These are phyloP conservation scores for Lolium rigidum DNA, from an alignment of 176 grass and related monocot species.

Conservation along the genomic window DNA sequence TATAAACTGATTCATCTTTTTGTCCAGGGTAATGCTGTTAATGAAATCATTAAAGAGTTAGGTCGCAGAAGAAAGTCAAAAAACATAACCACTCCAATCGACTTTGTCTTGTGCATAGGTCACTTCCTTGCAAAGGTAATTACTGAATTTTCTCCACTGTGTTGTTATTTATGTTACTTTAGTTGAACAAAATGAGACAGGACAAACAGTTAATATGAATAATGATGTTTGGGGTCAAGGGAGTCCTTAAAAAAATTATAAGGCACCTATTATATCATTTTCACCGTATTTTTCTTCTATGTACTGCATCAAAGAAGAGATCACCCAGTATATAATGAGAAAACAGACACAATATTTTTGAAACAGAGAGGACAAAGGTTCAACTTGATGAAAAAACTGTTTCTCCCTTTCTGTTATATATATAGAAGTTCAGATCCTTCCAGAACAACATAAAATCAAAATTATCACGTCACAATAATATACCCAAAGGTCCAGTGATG, in stretches of 20 bases:
- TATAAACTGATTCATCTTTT: constrained; percentile 32
- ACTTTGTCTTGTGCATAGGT: constrained; percentile 86
- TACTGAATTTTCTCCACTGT: constrained; percentile 1
- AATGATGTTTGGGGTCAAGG: neutral
- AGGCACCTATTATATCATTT: neutral
- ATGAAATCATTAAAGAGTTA: constrained; percentile 76
- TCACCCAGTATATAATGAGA: neutral
- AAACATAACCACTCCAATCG: constrained; percentile 82
- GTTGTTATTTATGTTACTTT: neutral
- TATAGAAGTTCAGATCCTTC: neutral
- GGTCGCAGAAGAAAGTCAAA: constrained; percentile 54
- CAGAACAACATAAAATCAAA: neutral
- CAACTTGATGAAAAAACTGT: neutral
- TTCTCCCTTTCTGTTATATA: neutral
- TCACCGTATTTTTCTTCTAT: neutral
- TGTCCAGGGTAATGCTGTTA: constrained; percentile 80
- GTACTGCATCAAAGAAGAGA: neutral
- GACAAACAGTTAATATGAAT: constrained; percentile 5
- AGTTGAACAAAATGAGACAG: neutral
- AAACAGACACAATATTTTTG: neutral
- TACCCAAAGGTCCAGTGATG: constrained; percentile 1
- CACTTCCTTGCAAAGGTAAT: constrained; percentile 97
- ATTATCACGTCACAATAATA: neutral
- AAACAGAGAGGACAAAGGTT: neutral
- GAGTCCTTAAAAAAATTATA: neutral